A percentile compares a stretch with the other conserved stretches of the same genome.
Evolutionary conservation across 371 early-diverging fungal species (phyloP).

Genomic region (Batrachochytrium dendrobatidis): DNA sequence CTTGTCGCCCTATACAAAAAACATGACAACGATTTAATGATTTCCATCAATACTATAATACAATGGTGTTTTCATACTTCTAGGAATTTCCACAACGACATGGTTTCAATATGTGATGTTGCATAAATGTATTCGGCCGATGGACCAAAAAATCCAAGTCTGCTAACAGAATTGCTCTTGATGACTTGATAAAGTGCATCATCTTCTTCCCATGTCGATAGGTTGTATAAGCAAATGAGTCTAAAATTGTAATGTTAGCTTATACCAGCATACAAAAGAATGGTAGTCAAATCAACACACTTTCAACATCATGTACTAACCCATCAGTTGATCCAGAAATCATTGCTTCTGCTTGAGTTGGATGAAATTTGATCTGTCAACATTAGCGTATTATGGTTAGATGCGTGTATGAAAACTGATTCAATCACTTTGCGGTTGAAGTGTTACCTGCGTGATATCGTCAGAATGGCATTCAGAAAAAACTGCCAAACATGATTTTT

Average conservation of each 20-base stretch:
- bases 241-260: constrained; percentile 1
- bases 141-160: constrained; percentile 86
- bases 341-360: constrained; percentile 38
- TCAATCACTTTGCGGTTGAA: not conserved
- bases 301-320: not conserved
- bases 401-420: not conserved
- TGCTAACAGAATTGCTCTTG: constrained; percentile 72
- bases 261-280: not conserved
- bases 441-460: constrained; percentile 82
- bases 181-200: constrained; percentile 76
- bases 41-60: too few relatives aligned
- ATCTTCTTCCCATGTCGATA: constrained; percentile 66
- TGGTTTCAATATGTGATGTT: constrained; percentile 81
- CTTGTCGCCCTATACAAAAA: constrained; percentile 42
- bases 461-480: constrained; percentile 85
- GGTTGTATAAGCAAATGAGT: constrained; percentile 32
- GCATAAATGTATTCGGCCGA: constrained; percentile 74
- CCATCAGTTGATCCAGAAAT: constrained; percentile 40
- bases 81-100: constrained; percentile 52
- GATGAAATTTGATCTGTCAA: constrained; percentile 52
- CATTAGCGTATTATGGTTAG: not conserved
- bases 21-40: too few relatives aligned
- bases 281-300: not conserved
- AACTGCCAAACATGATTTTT: constrained; percentile 29
- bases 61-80: constrained; percentile 6